These are phyloP conservation scores for Colletotrichum sidae DNA, from an alignment of 2,329 filamentous ascomycete species.

Conservation along the genomic window DNA sequence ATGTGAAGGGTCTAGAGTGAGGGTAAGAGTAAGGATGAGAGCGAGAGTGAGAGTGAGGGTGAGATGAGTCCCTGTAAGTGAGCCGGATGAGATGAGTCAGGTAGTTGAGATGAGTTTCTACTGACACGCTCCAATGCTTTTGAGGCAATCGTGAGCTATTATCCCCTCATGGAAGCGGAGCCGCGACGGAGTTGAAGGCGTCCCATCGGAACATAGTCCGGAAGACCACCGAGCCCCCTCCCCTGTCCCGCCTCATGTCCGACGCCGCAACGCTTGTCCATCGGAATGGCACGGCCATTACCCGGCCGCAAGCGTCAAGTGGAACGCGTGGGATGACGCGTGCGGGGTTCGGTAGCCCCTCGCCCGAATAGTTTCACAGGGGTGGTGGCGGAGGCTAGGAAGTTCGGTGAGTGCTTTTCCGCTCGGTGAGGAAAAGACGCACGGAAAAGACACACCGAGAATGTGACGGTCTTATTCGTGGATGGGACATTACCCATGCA, in stretches of 20 bases:
- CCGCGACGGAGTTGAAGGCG: conserved; percentile 17
- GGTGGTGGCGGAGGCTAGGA: background rate
- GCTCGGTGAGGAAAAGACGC: conserved; percentile 10
- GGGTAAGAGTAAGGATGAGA: background rate
- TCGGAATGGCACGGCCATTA: conserved; percentile 13
- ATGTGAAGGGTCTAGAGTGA: background rate
- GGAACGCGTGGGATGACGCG: conserved; percentile 6
- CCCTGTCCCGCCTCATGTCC: conserved; percentile 5
- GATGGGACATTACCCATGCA: conserved; percentile 9
- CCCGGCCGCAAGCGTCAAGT: conserved; percentile 15
- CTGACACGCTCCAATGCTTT: background rate
- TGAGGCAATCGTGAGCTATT: conserved; percentile 32
- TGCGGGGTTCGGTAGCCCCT: conserved; percentile 31
- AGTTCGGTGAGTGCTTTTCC: conserved; percentile 20
- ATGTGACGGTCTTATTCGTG: background rate
- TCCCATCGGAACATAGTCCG: conserved; percentile 28
- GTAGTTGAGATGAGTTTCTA: background rate
- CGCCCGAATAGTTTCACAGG: conserved; percentile 12
- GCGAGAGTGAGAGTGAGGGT: background rate
- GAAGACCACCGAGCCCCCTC: conserved; percentile 24
- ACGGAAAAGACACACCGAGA: conserved; percentile 23
- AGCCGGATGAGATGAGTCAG: background rate
- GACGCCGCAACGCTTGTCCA: conserved; percentile 17
- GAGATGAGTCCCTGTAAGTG: too few species aligned
- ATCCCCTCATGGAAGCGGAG: conserved; percentile 21